Evolutionary conservation across 164 flowering plant species (phyloP).

Genomic region (Sedum album): DNA sequence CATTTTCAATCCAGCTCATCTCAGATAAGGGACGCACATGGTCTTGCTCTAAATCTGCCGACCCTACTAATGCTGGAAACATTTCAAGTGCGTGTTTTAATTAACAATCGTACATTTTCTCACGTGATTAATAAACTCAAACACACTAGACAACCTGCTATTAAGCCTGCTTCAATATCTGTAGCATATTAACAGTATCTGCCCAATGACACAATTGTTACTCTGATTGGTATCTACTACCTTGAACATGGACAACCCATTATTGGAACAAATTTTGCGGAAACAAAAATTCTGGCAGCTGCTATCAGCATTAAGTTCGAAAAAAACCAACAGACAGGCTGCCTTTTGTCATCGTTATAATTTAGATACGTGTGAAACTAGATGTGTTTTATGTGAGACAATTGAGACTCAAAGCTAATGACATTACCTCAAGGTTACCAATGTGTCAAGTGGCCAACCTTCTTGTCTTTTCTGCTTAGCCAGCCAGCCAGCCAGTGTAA

Average conservation of each 20-base stretch:
- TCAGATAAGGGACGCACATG: conserved; percentile 1
- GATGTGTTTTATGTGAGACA: too few species aligned
- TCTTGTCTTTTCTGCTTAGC: neutral
- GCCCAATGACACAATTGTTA: neutral
- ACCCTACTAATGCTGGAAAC: neutral
- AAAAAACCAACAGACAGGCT: too few species aligned
- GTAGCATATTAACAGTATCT: neutral
- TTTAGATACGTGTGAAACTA: neutral
- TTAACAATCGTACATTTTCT: neutral
- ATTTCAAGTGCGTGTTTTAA: neutral
- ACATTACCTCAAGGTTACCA: too few species aligned
- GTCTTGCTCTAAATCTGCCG: neutral
- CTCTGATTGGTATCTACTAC: neutral
- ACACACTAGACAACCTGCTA: neutral
- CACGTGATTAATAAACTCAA: neutral
- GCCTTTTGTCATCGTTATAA: too few species aligned
- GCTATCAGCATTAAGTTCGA: too few species aligned
- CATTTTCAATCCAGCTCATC: conserved; percentile 6
- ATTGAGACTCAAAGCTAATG: too few species aligned
- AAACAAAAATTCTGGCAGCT: too few species aligned
- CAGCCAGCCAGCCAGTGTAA: too few species aligned
- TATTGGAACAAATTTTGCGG: too few species aligned
- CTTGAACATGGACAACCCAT: neutral
- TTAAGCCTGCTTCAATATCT: neutral
- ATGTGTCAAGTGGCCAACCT: neutral